These are phyloP conservation scores for Collybia nuda DNA, from an alignment of 768 basidiomycete genomes.

Conservation along the genomic window DNA sequence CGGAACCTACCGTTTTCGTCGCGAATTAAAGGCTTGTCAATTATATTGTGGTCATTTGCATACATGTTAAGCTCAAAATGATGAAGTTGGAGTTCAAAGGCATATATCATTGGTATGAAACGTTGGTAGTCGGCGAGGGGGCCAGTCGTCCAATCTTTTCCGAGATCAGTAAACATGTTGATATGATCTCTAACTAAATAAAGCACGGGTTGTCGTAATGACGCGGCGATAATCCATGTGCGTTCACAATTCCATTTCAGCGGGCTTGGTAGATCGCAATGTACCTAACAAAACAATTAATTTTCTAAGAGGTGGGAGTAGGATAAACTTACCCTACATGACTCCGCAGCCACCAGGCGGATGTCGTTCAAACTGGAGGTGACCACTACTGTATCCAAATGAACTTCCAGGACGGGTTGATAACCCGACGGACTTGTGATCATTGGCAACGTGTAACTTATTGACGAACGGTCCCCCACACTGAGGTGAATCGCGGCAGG, in stretches of 20 bases:
- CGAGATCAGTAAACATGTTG: slow-evolving; percentile 92
- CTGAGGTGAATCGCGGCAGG: slow-evolving; percentile 71
- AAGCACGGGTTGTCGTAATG: slow-evolving; percentile 68
- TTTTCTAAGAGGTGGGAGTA: background rate
- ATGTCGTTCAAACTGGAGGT: slow-evolving; percentile 90
- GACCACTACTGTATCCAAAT: slow-evolving; percentile 75
- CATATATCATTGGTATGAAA: slow-evolving; percentile 84
- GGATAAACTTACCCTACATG: slow-evolving; percentile 59
- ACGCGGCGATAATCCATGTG: slow-evolving; percentile 76
- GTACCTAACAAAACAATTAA: slow-evolving; percentile 41
- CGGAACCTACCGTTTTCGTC: slow-evolving; percentile 78
- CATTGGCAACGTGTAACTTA: slow-evolving; percentile 85
- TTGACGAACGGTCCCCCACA: slow-evolving; percentile 79
- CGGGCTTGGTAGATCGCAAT: slow-evolving; percentile 76
- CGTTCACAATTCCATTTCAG: slow-evolving; percentile 80
- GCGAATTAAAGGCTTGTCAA: slow-evolving; percentile 77
- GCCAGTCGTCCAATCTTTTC: slow-evolving; percentile 87
- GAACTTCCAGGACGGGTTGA: slow-evolving; percentile 75
- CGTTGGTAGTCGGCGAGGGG: slow-evolving; percentile 77
- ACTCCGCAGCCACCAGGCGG: slow-evolving; percentile 71
- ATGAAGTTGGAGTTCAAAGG: slow-evolving; percentile 65
- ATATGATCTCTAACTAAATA: slow-evolving; percentile 90
- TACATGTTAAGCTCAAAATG: slow-evolving; percentile 80
- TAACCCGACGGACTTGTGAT: slow-evolving; percentile 73
- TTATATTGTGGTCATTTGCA: slow-evolving; percentile 95